Base-by-base conservation (phyloP, 1,284 basidiomycete species). In the Ustilago hordei region DNA sequence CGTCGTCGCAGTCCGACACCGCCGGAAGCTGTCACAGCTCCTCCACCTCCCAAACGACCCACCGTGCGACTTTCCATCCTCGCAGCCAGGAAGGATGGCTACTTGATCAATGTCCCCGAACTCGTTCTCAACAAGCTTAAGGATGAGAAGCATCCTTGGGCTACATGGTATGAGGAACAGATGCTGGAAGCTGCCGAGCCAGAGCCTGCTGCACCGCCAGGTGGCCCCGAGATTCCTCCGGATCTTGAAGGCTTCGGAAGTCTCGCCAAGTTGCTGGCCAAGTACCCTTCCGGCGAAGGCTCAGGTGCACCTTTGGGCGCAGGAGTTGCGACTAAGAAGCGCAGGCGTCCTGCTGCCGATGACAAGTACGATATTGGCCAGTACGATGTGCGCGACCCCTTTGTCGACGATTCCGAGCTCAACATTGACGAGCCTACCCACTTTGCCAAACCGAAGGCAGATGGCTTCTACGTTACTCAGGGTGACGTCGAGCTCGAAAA, bases 381-480 rank as follows among this genome's bases (percentile, higher is more conserved):
- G 23, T 99, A 99, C 88, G 95, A 99, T 87, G 89, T 92, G 19
- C 89, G 90, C 1, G 96, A 99, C 87, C 93, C 94, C 0, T 98
- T 98, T 87, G 98, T 99, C 83, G 96, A 99, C 88, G 96, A 99
- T 87, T 94, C 94, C 0, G 95, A 99, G 85, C 89, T 97, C 62
- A 91, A 91, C 23, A 88, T 95, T 48, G 95, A 98, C 87, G 92
- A 95, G 83, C 92, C 95, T 1, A 94, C 93, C 2, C 93, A 91
- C 87, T 93, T 94, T 82, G 93, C 93, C n/a, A 92, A 95, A 86
- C 95, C 95, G 2, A 94, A 93, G 86, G 93, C 95, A 81, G 92
- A 94, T 80, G 95, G 95, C 0, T 98, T 95, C 88, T 97, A 95
- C 82, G 95, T 98, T 23, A 81, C 82, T 2, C 48, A 69, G 31